Evolutionary conservation across 495 filamentous ascomycete species (phyloP).

Genomic region (Neurospora sp.): DNA sequence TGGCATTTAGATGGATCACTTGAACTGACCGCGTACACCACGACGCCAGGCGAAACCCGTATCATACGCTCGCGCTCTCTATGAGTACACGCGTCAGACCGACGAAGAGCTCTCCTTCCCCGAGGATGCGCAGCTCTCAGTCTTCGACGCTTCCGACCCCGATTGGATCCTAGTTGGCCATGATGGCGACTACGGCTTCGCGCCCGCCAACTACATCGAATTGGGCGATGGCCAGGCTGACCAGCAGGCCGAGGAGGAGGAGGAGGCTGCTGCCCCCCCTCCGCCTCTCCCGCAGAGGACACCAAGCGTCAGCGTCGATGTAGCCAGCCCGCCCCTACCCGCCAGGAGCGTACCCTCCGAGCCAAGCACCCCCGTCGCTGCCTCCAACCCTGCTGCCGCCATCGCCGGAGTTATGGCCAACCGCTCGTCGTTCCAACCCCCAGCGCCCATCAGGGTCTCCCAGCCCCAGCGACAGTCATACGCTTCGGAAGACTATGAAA

Average conservation of each 20-base stretch:
- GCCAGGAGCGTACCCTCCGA: constrained; percentile 20
- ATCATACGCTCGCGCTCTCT: constrained; percentile 71
- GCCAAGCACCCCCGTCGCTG: constrained; percentile 20
- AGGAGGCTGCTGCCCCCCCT: constrained; percentile 12
- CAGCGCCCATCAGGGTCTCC: constrained; percentile 15
- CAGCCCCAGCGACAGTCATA: constrained; percentile 13
- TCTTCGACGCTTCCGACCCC: constrained; percentile 85
- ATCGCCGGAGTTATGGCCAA: constrained; percentile 62
- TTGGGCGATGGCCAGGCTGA: constrained; percentile 26
- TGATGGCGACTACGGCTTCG: constrained; percentile 85
- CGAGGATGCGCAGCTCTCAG: constrained; percentile 72
- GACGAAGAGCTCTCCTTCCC: constrained; percentile 96
- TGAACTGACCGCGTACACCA: constrained; percentile 11
- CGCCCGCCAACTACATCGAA: constrained; percentile 95
- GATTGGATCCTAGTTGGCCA: constrained; percentile 92
- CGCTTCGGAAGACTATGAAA: constrained; percentile 21
- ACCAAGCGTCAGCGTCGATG: constrained; percentile 13
- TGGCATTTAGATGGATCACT: constrained; percentile 2
- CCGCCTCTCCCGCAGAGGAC: constrained; percentile 23
- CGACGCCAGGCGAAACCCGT: constrained; percentile 54
- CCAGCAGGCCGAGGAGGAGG: constrained; percentile 12
- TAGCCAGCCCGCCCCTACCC: constrained; percentile 26
- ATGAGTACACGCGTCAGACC: constrained; percentile 93
- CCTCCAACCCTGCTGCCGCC: constrained; percentile 58
- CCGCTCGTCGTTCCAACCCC: constrained; percentile 15